A percentile compares a stretch with the other conserved stretches of the same genome.
phyloP scores from a whole-genome alignment of 805 yeast genomes.

The Metschnikowia bowlesiae region DNA sequence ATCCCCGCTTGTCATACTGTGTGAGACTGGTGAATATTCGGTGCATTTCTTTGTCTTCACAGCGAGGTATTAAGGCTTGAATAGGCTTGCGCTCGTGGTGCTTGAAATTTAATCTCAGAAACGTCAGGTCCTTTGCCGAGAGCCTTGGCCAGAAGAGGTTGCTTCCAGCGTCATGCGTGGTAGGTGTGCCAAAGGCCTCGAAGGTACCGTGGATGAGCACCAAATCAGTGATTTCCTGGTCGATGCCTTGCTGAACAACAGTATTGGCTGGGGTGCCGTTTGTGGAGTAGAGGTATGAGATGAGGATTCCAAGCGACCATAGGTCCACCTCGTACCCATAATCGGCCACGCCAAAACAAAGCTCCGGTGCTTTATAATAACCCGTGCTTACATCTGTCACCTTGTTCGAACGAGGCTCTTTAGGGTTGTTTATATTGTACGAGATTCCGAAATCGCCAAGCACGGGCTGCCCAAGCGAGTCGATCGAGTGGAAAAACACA shows the following conservation, averaged over 20 bases:
- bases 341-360: constrained; percentile 53
- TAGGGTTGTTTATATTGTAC: constrained; percentile 22
- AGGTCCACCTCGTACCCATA: constrained; percentile 59
- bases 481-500: constrained; percentile 23
- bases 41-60: constrained; percentile 13
- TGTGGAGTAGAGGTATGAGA: constrained; percentile 46
- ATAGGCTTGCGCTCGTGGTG: constrained; percentile 14
- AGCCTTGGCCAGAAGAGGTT: constrained; percentile 36
- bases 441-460: constrained; percentile 66
- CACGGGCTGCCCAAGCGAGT: constrained; percentile 23
- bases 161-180: constrained; percentile 13
- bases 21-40: constrained; percentile 12
- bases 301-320: constrained; percentile 67
- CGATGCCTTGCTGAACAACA: constrained; percentile 4
- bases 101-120: constrained; percentile 24
- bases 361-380: constrained; percentile 69
- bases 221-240: constrained; percentile 42
- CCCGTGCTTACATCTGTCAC: constrained; percentile 64
- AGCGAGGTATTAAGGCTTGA: constrained; percentile 33
- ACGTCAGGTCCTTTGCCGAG: constrained; percentile 25
- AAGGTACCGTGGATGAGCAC: constrained; percentile 53
- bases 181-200: constrained; percentile 60
- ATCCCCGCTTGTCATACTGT: constrained; percentile 2
- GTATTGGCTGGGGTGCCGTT: constrained; percentile 29
- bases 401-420: constrained; percentile 40